Conservation (phyloP, 768 basidiomycete species). For the Termitomyces sp. region DNA sequence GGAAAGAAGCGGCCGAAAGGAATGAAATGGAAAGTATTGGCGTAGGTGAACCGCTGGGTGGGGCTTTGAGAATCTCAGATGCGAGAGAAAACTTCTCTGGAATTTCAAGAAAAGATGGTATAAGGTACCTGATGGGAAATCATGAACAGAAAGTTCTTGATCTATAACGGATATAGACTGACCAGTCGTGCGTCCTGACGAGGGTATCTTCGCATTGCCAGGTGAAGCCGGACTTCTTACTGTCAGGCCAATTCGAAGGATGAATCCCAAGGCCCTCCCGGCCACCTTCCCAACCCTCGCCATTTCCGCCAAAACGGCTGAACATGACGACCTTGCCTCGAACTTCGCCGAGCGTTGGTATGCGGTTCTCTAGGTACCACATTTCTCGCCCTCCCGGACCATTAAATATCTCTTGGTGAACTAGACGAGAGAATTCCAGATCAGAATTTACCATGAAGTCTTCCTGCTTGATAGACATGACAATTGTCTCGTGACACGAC, state of each 20-base stretch:
- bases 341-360: constrained; percentile 80
- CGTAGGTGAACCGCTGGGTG: constrained; percentile 20
- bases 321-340: constrained; percentile 83
- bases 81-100: constrained; percentile 62
- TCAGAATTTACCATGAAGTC: constrained; percentile 46
- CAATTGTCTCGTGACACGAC: constrained; percentile 65
- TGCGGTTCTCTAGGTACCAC: constrained; percentile 81
- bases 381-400: constrained; percentile 52
- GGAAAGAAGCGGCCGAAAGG: constrained; percentile 77
- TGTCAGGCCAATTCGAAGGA: constrained; percentile 84
- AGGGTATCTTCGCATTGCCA: constrained; percentile 71
- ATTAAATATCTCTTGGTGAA: constrained; percentile 56
- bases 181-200: constrained; percentile 87
- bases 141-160: neutral
- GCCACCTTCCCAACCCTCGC: constrained; percentile 63
- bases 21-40: constrained; percentile 70
- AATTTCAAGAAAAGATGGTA: constrained; percentile 75
- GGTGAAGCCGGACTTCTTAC: constrained; percentile 60
- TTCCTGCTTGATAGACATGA: constrained; percentile 91
- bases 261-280: constrained; percentile 80
- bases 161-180: constrained; percentile 11
- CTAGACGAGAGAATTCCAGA: constrained; percentile 53
- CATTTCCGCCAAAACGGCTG: constrained; percentile 76
- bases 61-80: constrained; percentile 26
- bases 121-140: constrained; percentile 56